Evolutionary conservation across 495 filamentous ascomycete genomes (phyloP).

Genomic region (Talaromyces borbonicus): DNA sequence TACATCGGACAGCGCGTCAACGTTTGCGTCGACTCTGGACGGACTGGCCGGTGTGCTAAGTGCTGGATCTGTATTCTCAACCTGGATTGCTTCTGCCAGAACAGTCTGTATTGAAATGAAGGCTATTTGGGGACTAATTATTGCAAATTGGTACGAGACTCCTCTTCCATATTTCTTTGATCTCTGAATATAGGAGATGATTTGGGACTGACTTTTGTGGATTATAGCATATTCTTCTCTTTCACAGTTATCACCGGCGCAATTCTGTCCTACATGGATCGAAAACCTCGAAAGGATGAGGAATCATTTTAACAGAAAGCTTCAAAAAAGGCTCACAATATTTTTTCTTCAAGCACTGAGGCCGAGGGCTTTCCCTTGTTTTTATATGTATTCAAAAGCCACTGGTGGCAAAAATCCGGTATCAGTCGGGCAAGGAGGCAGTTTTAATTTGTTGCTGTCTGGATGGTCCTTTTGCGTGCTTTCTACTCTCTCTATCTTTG

Average conservation of each 20-base stretch:
- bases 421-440: too few species aligned
- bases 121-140: constrained; percentile 79
- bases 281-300: constrained; percentile 15
- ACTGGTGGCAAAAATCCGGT: too few species aligned
- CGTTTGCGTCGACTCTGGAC: constrained; percentile 31
- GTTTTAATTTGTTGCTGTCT: too few species aligned
- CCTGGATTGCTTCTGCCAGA: constrained; percentile 57
- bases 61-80: constrained; percentile 27
- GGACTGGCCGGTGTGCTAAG: neutral
- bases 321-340: neutral
- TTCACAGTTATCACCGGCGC: constrained; percentile 41
- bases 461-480: too few species aligned
- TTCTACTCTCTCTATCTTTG: too few species aligned
- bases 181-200: neutral
- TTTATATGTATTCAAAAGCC: neutral
- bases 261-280: constrained; percentile 11
- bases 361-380: constrained; percentile 3
- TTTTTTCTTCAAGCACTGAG: too few species aligned
- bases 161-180: neutral
- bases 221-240: constrained; percentile 55
- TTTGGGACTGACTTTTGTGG: neutral
- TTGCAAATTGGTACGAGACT: constrained; percentile 58
- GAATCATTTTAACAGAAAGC: neutral
- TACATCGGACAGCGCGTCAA: constrained; percentile 22
- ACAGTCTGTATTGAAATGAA: constrained; percentile 77